A percentile compares a stretch with the other conserved stretches of the same genome.
Evolutionary conservation across 768 basidiomycete genomes (phyloP).

Genomic region (Arthromyces matolae): DNA sequence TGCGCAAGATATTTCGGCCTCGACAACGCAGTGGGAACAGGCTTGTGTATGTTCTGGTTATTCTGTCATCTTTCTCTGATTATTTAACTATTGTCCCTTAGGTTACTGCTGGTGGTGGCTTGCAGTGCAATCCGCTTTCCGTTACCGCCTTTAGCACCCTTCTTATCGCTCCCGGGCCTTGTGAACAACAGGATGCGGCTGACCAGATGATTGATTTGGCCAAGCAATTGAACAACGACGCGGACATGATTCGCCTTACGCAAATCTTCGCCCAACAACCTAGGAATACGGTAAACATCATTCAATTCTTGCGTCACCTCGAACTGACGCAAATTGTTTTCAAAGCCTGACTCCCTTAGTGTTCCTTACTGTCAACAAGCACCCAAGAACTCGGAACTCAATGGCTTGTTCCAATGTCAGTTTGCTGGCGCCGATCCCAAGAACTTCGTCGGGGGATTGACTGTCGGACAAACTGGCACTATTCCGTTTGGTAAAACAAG

Average conservation of each 20-base stretch:
- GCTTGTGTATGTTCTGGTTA: slow-evolving; percentile 37
- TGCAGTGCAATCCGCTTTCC: slow-evolving; percentile 55
- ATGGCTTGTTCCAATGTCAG: slow-evolving; percentile 58
- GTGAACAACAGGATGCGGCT: slow-evolving; percentile 54
- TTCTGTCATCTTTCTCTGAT: slow-evolving; percentile 6
- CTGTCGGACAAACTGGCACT: slow-evolving; percentile 44
- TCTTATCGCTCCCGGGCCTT: slow-evolving; percentile 51
- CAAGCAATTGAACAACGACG: slow-evolving; percentile 40
- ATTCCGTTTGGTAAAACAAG: slow-evolving; percentile 46
- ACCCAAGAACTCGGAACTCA: slow-evolving; percentile 47
- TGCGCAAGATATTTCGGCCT: slow-evolving; percentile 38
- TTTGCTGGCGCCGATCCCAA: slow-evolving; percentile 42
- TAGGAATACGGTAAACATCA: slow-evolving; percentile 43
- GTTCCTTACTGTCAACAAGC: slow-evolving; percentile 54
- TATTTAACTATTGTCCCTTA: slow-evolving; percentile 18
- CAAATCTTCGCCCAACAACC: slow-evolving; percentile 58
- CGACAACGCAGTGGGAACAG: slow-evolving; percentile 41
- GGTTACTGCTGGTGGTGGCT: slow-evolving; percentile 51
- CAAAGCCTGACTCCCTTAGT: slow-evolving; percentile 40
- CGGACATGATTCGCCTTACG: slow-evolving; percentile 45
- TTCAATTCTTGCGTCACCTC: not conserved
- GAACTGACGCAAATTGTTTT: not conserved
- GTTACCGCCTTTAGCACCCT: slow-evolving; percentile 55
- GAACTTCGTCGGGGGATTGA: slow-evolving; percentile 41
- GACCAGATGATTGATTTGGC: slow-evolving; percentile 48